Evolutionary conservation across 2,329 filamentous ascomycete genomes (phyloP).

Genomic region (Calonectria henricotiae): DNA sequence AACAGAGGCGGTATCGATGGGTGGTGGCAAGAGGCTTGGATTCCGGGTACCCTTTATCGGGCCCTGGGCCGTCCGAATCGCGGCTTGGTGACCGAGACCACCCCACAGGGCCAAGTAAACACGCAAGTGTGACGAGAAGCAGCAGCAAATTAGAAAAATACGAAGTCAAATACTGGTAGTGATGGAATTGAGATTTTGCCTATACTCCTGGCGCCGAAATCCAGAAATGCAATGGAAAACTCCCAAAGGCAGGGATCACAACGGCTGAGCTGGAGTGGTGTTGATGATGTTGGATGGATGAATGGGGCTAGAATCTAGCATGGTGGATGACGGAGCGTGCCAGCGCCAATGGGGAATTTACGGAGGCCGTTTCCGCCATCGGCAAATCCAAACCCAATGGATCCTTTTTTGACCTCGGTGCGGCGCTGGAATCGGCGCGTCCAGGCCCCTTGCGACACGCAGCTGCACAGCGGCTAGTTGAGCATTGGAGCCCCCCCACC

Average conservation of each 20-base stretch:
- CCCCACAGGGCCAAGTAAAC: slow-evolving; percentile 44
- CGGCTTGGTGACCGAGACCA: slow-evolving; percentile 53
- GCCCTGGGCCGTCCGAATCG: slow-evolving; percentile 50
- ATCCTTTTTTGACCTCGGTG: slow-evolving; percentile 40
- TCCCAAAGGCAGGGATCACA: slow-evolving; percentile 8
- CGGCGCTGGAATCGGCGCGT: slow-evolving; percentile 34
- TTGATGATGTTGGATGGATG: slow-evolving; percentile 31
- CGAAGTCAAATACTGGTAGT: slow-evolving; percentile 23
- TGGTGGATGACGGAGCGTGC: slow-evolving; percentile 19
- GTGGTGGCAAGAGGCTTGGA: slow-evolving; percentile 39
- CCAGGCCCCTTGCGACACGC: slow-evolving; percentile 20
- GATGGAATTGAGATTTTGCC: slow-evolving; percentile 32
- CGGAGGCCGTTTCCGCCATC: slow-evolving; percentile 40
- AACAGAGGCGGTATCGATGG: slow-evolving; percentile 40
- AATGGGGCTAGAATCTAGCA: slow-evolving; percentile 28
- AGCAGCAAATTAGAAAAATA: slow-evolving; percentile 20
- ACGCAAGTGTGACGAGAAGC: neutral
- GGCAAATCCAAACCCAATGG: slow-evolving; percentile 35
- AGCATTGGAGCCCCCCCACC: neutral
- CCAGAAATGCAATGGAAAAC: slow-evolving; percentile 45
- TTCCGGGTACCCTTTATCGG: slow-evolving; percentile 50
- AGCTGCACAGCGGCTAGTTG: slow-evolving; percentile 13
- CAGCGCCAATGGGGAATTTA: slow-evolving; percentile 29
- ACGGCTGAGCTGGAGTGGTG: slow-evolving; percentile 8
- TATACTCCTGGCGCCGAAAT: slow-evolving; percentile 38